Conservation (phyloP, 2,329 filamentous ascomycete species). For the Colletotrichum theobromicola region DNA sequence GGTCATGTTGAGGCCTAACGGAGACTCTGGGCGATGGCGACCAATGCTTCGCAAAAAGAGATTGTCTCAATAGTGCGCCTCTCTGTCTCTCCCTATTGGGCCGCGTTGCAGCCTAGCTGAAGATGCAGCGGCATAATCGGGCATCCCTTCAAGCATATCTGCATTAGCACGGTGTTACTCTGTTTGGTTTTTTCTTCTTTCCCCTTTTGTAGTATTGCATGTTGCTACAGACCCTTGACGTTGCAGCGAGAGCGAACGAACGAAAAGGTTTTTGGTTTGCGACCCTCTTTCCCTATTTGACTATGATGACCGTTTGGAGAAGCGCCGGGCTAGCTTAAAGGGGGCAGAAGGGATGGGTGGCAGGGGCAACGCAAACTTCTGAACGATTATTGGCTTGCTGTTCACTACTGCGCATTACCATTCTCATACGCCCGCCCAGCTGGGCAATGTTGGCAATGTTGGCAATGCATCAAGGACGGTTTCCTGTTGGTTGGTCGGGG, state of each 20-base stretch:
- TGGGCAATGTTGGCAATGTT: not conserved
- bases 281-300: not conserved
- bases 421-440: not conserved
- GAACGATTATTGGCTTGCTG: not conserved
- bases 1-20: conserved; percentile 31
- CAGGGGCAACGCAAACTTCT: not conserved
- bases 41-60: not conserved
- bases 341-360: not conserved
- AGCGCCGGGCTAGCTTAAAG: not conserved
- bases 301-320: not conserved
- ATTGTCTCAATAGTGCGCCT: not conserved
- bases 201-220: not conserved
- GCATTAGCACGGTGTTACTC: not conserved
- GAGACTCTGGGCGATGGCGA: not conserved
- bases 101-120: conserved; percentile 7
- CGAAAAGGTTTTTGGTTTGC: not conserved
- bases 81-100: not conserved
- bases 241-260: conserved; percentile 12
- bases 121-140: not conserved
- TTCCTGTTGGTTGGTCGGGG: not conserved
- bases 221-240: conserved; percentile 3
- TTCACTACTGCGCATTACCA: not conserved
- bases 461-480: not conserved
- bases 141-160: not conserved
- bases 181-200: not conserved